Percentiles rank a stretch among this genome's conserved stretches.
These are phyloP conservation scores for Aspergillus piperis DNA, from an alignment of 2,329 filamentous ascomycete genomes.

Conservation along the genomic window DNA sequence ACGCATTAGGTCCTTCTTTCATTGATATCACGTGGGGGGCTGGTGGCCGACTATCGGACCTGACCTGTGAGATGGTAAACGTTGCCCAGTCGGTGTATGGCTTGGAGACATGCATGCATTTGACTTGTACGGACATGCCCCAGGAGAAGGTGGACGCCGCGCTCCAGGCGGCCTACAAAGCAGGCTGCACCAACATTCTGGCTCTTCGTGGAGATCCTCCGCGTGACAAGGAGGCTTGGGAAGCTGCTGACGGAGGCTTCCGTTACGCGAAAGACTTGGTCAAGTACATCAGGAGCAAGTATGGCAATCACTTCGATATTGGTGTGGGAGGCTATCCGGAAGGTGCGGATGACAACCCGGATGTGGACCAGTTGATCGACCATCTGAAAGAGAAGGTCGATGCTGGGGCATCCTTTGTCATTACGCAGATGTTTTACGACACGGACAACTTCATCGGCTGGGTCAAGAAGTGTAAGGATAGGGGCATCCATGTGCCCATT, in stretches of 20 bases:
- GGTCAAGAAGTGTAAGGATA: conserved; percentile 81
- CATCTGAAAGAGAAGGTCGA: conserved; percentile 98
- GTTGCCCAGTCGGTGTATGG: conserved; percentile 94
- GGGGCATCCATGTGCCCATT: conserved; percentile 80
- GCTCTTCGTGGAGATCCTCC: conserved; percentile 92
- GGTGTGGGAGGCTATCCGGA: conserved; percentile 96
- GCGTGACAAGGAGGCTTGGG: conserved; percentile 91
- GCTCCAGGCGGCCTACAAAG: conserved; percentile 82
- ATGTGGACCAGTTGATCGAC: conserved; percentile 80
- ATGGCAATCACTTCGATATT: conserved; percentile 92
- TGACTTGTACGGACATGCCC: conserved; percentile 98
- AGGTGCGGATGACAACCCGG: conserved; percentile 88
- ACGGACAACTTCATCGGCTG: conserved; percentile 91
- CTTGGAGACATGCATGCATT: conserved; percentile 97
- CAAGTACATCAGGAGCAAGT: conserved; percentile 74
- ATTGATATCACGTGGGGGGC: conserved; percentile 99
- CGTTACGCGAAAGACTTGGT: conserved; percentile 90
- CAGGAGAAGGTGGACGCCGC: conserved; percentile 87
- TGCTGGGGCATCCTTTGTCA: conserved; percentile 86
- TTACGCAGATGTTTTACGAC: conserved; percentile 99
- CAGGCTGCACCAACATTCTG: conserved; percentile 96
- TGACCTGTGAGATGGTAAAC: conserved; percentile 97
- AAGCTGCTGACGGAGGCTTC: conserved; percentile 81
- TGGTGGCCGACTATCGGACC: conserved; percentile 82
- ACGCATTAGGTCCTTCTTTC: conserved; percentile 88